Evolutionary conservation across 768 basidiomycete genomes (phyloP).

Genomic region (Amanita fuliginea): DNA sequence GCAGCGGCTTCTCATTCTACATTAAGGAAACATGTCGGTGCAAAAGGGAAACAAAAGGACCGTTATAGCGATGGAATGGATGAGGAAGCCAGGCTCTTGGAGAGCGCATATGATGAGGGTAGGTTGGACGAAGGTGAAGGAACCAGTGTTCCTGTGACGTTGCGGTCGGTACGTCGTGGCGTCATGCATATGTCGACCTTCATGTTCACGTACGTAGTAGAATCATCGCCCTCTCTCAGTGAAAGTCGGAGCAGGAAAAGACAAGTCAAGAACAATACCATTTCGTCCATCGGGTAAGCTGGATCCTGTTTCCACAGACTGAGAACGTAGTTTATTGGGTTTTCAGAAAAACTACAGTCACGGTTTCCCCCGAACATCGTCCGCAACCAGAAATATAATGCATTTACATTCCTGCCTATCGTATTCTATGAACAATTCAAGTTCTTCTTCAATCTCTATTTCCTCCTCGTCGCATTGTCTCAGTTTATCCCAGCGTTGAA

Average conservation of each 20-base stretch:
- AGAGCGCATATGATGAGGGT: slow-evolving; percentile 24
- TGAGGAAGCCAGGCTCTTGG: slow-evolving; percentile 45
- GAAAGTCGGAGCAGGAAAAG: slow-evolving; percentile 22
- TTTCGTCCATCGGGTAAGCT: slow-evolving; percentile 60
- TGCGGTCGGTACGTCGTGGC: slow-evolving; percentile 12
- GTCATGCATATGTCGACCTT: neutral
- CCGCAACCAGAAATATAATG: slow-evolving; percentile 96
- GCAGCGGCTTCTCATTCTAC: slow-evolving; percentile 15
- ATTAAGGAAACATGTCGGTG: slow-evolving; percentile 16
- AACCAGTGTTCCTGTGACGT: slow-evolving; percentile 8
- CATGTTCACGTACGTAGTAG: slow-evolving; percentile 9
- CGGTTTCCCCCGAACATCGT: slow-evolving; percentile 83
- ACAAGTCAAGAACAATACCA: slow-evolving; percentile 68
- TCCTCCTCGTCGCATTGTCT: slow-evolving; percentile 90
- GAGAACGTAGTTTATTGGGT: neutral
- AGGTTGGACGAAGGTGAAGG: slow-evolving; percentile 18
- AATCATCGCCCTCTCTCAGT: slow-evolving; percentile 14
- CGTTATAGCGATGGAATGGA: slow-evolving; percentile 54
- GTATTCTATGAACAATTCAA: slow-evolving; percentile 99
- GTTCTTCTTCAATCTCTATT: slow-evolving; percentile 99
- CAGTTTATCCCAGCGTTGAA: slow-evolving; percentile 95
- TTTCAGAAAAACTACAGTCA: slow-evolving; percentile 57
- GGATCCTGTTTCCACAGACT: neutral
- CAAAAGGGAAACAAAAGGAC: slow-evolving; percentile 32
- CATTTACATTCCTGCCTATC: slow-evolving; percentile 92